Evolutionary conservation across 1,284 basidiomycete genomes (phyloP).

Genomic region (Ustilago shanxiensis): DNA sequence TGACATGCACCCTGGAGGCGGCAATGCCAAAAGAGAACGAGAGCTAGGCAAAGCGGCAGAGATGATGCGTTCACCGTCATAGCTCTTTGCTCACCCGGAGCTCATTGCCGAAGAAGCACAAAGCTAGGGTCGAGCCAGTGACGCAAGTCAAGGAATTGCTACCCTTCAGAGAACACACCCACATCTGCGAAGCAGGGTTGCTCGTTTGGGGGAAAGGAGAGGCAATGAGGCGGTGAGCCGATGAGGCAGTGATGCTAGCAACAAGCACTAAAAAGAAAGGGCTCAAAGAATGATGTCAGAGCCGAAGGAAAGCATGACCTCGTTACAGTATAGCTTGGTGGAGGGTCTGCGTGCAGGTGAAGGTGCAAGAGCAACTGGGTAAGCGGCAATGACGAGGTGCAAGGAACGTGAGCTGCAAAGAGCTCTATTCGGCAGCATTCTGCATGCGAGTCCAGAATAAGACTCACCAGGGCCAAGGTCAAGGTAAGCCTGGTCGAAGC

Average conservation of each 20-base stretch:
- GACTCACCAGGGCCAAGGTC: constrained; percentile 5
- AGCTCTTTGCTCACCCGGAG: neutral
- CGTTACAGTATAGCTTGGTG: neutral
- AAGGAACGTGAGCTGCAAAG: constrained; percentile 2
- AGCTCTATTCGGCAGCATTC: neutral
- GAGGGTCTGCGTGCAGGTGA: neutral
- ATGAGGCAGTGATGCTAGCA: constrained; percentile 6
- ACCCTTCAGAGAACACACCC: too few relatives aligned
- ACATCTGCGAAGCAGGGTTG: neutral
- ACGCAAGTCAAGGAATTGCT: constrained; percentile 7
- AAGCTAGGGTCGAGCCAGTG: constrained; percentile 1
- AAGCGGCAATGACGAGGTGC: neutral
- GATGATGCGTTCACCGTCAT: constrained; percentile 10
- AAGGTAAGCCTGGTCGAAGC: too few relatives aligned
- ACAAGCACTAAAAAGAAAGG: neutral
- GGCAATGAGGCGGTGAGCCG: neutral
- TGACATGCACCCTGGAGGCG: too few relatives aligned
- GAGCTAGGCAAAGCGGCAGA: neutral
- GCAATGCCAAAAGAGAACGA: neutral
- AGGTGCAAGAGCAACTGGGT: neutral
- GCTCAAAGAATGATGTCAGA: constrained; percentile 21
- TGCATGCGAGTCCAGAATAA: constrained; percentile 5
- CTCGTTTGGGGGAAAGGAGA: neutral
- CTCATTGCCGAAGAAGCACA: neutral
- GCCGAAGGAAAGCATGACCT: constrained; percentile 11